phyloP scores from a whole-genome alignment of 108 stramenopile species.

The Mayamaea pseudoterrestris region DNA sequence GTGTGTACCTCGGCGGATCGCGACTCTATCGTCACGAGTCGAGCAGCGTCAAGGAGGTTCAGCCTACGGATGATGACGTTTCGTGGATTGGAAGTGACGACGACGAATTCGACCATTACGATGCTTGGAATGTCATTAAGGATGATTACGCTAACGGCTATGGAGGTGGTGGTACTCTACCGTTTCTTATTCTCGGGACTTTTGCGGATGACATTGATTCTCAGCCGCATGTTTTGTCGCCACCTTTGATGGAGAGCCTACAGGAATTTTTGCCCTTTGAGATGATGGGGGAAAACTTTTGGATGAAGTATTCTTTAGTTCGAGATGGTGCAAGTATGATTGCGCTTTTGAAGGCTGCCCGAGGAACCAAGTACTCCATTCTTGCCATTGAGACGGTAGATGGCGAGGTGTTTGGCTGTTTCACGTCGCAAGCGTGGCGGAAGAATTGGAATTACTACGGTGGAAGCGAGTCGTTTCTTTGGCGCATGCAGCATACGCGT shows the following conservation, averaged over 20 bases:
- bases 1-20: neutral
- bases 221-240: constrained; percentile 61
- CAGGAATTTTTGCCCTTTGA: constrained; percentile 46
- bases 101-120: constrained; percentile 32
- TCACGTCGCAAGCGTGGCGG: constrained; percentile 46
- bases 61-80: constrained; percentile 6
- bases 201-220: constrained; percentile 37
- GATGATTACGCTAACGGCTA: constrained; percentile 68
- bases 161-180: constrained; percentile 48
- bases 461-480: constrained; percentile 46
- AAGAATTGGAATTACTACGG: constrained; percentile 56
- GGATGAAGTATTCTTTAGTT: constrained; percentile 56
- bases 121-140: constrained; percentile 59
- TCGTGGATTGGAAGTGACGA: constrained; percentile 19
- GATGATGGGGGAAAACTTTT: constrained; percentile 47
- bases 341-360: constrained; percentile 37
- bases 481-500: constrained; percentile 35
- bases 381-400: constrained; percentile 62
- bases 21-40: constrained; percentile 3
- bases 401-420: constrained; percentile 72
- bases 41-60: constrained; percentile 1
- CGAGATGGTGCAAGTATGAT: constrained; percentile 66
- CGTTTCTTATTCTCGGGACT: constrained; percentile 64
- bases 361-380: constrained; percentile 47
- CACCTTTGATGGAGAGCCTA: constrained; percentile 72